A percentile compares a stretch with the other conserved stretches of the same genome.
Conservation (phyloP, 2,329 filamentous ascomycete species). For the Fusarium brevicatenulatum region DNA sequence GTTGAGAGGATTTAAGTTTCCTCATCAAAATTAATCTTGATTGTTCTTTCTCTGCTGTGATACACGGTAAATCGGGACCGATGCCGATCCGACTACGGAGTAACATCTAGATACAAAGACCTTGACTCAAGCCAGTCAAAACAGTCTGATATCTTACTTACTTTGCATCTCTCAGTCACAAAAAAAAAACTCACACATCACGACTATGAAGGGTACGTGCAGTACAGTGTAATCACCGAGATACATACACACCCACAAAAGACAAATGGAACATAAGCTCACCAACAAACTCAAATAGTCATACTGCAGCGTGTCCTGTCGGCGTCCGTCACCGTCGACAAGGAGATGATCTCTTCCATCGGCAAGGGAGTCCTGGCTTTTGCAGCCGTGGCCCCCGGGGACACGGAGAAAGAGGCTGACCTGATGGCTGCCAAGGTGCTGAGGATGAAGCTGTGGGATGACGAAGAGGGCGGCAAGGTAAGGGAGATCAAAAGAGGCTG, state of each 20-base stretch:
- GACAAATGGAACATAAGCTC: conserved; percentile 13
- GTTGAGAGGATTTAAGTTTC: neutral
- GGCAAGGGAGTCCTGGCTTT: conserved; percentile 90
- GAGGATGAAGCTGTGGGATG: conserved; percentile 92
- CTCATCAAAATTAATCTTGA: neutral
- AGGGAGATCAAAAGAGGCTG: conserved; percentile 37
- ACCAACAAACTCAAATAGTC: conserved; percentile 62
- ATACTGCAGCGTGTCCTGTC: conserved; percentile 94
- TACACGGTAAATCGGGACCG: conserved; percentile 25
- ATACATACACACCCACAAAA: neutral
- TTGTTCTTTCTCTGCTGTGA: neutral
- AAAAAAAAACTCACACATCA: neutral
- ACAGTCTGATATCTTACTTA: neutral
- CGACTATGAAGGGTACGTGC: conserved; percentile 41
- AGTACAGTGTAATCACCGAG: neutral
- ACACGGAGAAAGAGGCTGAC: conserved; percentile 89
- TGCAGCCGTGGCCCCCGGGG: conserved; percentile 88
- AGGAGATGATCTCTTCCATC: conserved; percentile 88
- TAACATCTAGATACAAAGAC: conserved; percentile 14
- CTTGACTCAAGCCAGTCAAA: conserved; percentile 9
- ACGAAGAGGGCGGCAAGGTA: conserved; percentile 75
- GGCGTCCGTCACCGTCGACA: conserved; percentile 94
- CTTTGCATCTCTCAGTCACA: neutral
- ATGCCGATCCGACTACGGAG: conserved; percentile 35
- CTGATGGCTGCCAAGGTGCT: conserved; percentile 85